Evolutionary conservation across 2,329 filamentous ascomycete species (phyloP).

Genomic region (Epichloe brachyelytri): DNA sequence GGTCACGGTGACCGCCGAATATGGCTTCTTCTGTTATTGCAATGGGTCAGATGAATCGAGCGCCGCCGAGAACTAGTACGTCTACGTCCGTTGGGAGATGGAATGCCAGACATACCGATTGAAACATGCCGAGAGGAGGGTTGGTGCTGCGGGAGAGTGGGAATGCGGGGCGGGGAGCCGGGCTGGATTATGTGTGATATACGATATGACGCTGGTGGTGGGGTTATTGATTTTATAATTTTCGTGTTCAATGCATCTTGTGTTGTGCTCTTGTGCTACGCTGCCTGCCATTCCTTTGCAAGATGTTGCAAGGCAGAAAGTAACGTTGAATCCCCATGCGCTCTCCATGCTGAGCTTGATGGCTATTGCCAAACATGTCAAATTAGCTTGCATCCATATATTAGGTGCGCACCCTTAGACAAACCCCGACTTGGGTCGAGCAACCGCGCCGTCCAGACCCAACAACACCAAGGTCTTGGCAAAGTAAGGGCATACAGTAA

Average conservation of each 20-base stretch:
- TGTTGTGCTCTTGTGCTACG: not conserved
- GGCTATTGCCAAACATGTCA: too few relatives aligned
- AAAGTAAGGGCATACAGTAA: too few relatives aligned
- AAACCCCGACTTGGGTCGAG: too few relatives aligned
- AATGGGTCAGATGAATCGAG: too few relatives aligned
- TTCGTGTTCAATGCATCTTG: not conserved
- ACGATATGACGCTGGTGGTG: not conserved
- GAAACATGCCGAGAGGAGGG: conserved; percentile 14
- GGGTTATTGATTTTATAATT: not conserved
- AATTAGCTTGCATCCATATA: too few relatives aligned
- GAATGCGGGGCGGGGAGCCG: not conserved
- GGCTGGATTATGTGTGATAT: not conserved
- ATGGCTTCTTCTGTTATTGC: conserved; percentile 51
- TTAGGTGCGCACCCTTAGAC: too few relatives aligned
- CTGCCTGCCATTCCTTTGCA: not conserved
- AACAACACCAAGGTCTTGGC: too few relatives aligned
- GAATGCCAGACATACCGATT: conserved; percentile 12
- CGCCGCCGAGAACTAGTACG: too few relatives aligned
- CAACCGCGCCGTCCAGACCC: too few relatives aligned
- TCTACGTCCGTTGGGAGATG: not conserved
- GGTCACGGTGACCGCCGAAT: conserved; percentile 84
- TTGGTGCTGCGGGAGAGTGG: not conserved
- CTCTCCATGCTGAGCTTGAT: too few relatives aligned
- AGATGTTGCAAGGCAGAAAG: too few relatives aligned
- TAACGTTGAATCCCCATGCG: too few relatives aligned